Percentiles rank a stretch among this genome's conserved stretches.
These are phyloP conservation scores for Ogataea chonburiensis DNA, from an alignment of 805 yeast genomes.

Conservation along the genomic window DNA sequence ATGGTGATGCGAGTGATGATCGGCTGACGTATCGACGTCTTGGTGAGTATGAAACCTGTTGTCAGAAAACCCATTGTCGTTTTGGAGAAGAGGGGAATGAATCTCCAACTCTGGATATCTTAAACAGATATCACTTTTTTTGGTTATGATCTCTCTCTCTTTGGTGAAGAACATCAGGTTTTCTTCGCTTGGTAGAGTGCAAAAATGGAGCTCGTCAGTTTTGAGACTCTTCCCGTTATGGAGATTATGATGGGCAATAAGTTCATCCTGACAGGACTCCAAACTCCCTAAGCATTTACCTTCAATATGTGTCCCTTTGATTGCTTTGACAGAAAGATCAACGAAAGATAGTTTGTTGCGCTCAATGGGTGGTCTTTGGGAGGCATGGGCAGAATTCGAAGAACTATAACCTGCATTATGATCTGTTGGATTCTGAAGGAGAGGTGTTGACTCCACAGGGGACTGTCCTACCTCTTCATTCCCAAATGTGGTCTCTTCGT, in stretches of 20 bases:
- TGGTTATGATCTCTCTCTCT: conserved; percentile 26
- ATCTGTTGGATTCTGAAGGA: conserved; percentile 4
- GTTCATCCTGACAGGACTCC: conserved; percentile 29
- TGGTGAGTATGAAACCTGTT: background rate
- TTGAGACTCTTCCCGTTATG: conserved; percentile 17
- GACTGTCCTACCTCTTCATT: background rate
- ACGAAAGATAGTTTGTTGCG: conserved; percentile 24
- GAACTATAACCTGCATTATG: background rate
- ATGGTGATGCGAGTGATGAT: conserved; percentile 14
- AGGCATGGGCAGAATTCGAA: background rate
- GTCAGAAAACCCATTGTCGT: conserved; percentile 6
- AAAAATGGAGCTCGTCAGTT: conserved; percentile 30
- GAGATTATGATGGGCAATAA: conserved; percentile 24
- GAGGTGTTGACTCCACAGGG: conserved; percentile 5
- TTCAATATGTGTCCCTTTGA: conserved; percentile 28
- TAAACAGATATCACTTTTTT: conserved; percentile 24
- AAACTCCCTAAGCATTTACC: conserved; percentile 36
- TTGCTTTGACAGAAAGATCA: conserved; percentile 33
- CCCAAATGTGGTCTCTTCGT: conserved; percentile 15
- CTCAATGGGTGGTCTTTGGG: background rate
- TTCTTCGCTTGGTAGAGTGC: conserved; percentile 35
- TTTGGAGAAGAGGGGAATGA: conserved; percentile 32
- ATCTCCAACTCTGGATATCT: conserved; percentile 34
- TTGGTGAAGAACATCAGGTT: conserved; percentile 33
- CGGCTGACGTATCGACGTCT: background rate